These are phyloP conservation scores for Fagopyrum homotropicum DNA, from an alignment of 148 eudicot species.

Conservation along the genomic window DNA sequence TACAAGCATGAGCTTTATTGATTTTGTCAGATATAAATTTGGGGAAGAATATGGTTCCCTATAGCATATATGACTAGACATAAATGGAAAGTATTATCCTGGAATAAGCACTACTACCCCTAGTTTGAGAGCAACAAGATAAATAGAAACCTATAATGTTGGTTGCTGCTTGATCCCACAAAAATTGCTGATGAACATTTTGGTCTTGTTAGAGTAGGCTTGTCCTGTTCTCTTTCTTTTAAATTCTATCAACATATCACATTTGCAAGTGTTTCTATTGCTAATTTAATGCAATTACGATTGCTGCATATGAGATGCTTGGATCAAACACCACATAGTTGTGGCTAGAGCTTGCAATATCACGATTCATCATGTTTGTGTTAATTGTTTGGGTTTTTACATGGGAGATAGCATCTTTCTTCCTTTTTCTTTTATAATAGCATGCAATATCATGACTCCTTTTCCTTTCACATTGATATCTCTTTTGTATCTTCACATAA, in stretches of 20 bases:
- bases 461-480: background rate
- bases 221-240: background rate
- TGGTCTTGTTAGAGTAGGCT: background rate
- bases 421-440: background rate
- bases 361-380: background rate
- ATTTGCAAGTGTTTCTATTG: background rate
- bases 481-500: background rate
- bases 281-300: background rate
- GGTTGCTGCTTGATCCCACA: background rate
- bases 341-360: conserved; percentile 7
- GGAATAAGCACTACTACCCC: background rate
- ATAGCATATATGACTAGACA: background rate
- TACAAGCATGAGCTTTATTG: background rate
- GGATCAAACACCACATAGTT: background rate
- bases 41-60: background rate
- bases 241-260: background rate
- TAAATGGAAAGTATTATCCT: background rate
- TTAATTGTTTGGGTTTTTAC: too few relatives aligned
- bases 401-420: too few relatives aligned
- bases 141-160: background rate
- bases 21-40: background rate
- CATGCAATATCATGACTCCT: background rate
- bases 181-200: background rate
- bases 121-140: background rate
- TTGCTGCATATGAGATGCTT: background rate